Conservation (phyloP, 495 filamentous ascomycete genomes). For the Trichocladium antarcticum region DNA sequence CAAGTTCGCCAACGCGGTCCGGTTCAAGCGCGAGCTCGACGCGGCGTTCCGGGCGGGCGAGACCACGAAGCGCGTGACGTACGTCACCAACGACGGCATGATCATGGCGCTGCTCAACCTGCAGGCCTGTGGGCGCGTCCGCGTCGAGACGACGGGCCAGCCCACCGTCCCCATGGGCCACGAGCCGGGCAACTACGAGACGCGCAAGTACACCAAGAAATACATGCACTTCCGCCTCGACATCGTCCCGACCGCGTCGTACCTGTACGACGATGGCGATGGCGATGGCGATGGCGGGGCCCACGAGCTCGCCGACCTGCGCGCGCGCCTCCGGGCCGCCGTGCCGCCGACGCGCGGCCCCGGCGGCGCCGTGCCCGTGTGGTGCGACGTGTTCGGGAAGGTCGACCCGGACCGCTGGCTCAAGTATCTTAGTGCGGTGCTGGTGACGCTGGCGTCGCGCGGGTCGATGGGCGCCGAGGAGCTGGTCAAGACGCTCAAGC, state of each 20-base stretch:
- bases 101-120: constrained; percentile 62
- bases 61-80: constrained; percentile 27
- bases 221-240: constrained; percentile 52
- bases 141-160: constrained; percentile 43
- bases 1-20: constrained; percentile 42
- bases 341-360: constrained; percentile 21
- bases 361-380: constrained; percentile 51
- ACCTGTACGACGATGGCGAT: constrained; percentile 49
- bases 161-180: constrained; percentile 64
- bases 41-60: constrained; percentile 35
- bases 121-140: constrained; percentile 47
- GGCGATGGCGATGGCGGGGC: constrained; percentile 36
- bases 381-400: constrained; percentile 64
- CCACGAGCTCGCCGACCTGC: constrained; percentile 32
- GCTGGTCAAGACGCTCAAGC: constrained; percentile 46
- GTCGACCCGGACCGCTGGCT: constrained; percentile 56
- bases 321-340: constrained; percentile 26
- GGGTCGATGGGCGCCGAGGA: constrained; percentile 45
- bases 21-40: constrained; percentile 52
- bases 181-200: constrained; percentile 58
- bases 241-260: constrained; percentile 45
- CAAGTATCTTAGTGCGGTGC: constrained; percentile 46
- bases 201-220: constrained; percentile 55
- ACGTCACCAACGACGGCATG: constrained; percentile 50
- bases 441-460: constrained; percentile 48